A percentile compares a stretch with the other conserved stretches of the same genome.
These are phyloP conservation scores for Ceratobasidium sp. DNA, from an alignment of 1,284 basidiomycete species.

Conservation along the genomic window DNA sequence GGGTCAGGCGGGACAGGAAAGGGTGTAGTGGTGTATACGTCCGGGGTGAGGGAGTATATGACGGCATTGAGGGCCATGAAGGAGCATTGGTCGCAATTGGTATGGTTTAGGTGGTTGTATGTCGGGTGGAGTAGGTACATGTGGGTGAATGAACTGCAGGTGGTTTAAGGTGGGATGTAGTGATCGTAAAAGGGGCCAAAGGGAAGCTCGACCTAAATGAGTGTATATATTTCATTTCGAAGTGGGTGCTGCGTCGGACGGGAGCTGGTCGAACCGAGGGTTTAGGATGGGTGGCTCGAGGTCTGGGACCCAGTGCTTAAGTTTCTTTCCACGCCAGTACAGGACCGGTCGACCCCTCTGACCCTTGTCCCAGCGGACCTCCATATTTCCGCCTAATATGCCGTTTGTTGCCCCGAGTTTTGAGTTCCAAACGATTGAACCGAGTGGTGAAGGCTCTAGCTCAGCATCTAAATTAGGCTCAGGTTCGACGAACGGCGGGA, in stretches of 20 bases:
- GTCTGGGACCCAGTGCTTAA: constrained; percentile 54
- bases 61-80: constrained; percentile 78
- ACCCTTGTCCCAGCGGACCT: constrained; percentile 74
- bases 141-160: constrained; percentile 89
- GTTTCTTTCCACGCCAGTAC: constrained; percentile 64
- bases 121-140: constrained; percentile 88
- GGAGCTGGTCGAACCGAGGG: not conserved
- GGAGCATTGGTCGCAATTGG: constrained; percentile 81
- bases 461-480: constrained; percentile 46
- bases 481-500: constrained; percentile 64
- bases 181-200: not conserved
- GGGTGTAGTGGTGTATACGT: constrained; percentile 15
- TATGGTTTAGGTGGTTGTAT: constrained; percentile 93
- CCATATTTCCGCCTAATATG: constrained; percentile 68
- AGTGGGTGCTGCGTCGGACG: not conserved
- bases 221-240: too few species aligned
- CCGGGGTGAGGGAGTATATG: constrained; percentile 65
- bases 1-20: not conserved
- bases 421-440: constrained; percentile 74
- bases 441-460: constrained; percentile 49
- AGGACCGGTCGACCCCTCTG: constrained; percentile 65
- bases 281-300: not conserved
- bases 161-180: constrained; percentile 50
- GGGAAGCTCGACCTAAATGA: too few species aligned
- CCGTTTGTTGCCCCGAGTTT: constrained; percentile 64